Base-by-base conservation (phyloP, 106 monocot genomes). In the Acorus calamus region DNA sequence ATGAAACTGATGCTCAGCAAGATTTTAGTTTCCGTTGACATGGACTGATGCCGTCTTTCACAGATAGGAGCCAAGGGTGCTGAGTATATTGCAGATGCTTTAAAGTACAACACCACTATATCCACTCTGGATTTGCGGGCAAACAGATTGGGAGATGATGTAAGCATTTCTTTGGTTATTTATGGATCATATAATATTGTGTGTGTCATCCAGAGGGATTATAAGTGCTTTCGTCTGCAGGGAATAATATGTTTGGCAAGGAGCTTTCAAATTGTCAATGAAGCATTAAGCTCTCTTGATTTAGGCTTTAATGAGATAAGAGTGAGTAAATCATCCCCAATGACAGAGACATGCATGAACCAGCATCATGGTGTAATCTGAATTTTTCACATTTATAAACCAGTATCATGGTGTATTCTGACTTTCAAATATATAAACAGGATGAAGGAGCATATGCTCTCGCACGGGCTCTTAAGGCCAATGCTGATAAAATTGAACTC, bases 301-400 rank as follows among this genome's bases (percentile, higher is more conserved):
- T 77, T 99, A 49, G 88, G 92, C 66, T 99, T 99, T 64, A 99
- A 92, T 73, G 98, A 99, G 73, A 99, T 99, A 64, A 74, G 98
- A 63, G 98, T 99, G 78, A 44, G 85, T 56, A 58, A 4, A 60
- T 55, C 7, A 14, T 51, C 14, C n/a, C n/a, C n/a, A n/a, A 4
- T 51, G 0, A 28, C 1, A 28, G 28, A 28, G 28, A 28, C 28
- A 28, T 28, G 28, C 28, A 28, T 28, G 28, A 28, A 1, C 28
- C 28, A 28, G 28, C 28, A 28, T 28, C 28, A 28, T 28, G 28
- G 28, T 28, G 28, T 28, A 28, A 28, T 28, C 28, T 28, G 28
- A 28, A 28, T 28, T 28, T 28, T 28, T 28, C 28, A 28, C 28
- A 28, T 28, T 28, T 28, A 28, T 28, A 28, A 28, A 28, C 28